Conservation (phyloP, 2,329 filamentous ascomycete species). For the Amauroascus niger region DNA sequence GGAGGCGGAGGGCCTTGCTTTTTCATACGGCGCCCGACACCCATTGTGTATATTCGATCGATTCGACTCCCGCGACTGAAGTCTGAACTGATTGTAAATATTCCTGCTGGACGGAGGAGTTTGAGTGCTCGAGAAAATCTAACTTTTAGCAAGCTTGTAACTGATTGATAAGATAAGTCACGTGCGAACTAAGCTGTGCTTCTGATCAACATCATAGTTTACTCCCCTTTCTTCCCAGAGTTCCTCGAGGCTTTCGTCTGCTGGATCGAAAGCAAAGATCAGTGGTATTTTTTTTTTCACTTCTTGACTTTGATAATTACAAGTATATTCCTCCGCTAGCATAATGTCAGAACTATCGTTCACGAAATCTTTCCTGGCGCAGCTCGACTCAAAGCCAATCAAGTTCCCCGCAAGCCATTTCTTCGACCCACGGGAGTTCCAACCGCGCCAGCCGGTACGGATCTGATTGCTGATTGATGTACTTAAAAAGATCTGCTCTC, state of each 20-base stretch:
- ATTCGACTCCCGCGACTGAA: not conserved
- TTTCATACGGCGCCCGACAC: conserved; percentile 82
- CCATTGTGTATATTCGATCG: conserved; percentile 52
- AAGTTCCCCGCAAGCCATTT: conserved; percentile 86
- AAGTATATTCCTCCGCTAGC: not conserved
- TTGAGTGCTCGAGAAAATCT: conserved; percentile 7
- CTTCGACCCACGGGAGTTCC: conserved; percentile 71
- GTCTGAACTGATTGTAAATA: not conserved
- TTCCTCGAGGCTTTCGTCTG: too few species aligned
- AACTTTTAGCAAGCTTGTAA: not conserved
- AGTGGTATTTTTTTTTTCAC: not conserved
- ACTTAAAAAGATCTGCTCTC: not conserved
- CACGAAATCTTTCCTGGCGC: conserved; percentile 69
- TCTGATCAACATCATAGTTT: too few species aligned
- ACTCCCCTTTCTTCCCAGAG: too few species aligned
- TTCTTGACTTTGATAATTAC: not conserved
- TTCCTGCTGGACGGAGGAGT: not conserved
- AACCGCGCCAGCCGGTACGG: conserved; percentile 64
- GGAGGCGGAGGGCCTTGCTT: conserved; percentile 83
- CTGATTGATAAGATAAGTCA: conserved; percentile 13
- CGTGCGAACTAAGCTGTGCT: too few species aligned
- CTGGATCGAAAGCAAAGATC: too few species aligned
- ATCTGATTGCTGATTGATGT: conserved; percentile 12
- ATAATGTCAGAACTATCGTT: conserved; percentile 78
- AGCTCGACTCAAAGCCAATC: conserved; percentile 65